Evolutionary conservation across 768 basidiomycete species (phyloP).

Genomic region (Sistotremastrum niveocremeum): DNA sequence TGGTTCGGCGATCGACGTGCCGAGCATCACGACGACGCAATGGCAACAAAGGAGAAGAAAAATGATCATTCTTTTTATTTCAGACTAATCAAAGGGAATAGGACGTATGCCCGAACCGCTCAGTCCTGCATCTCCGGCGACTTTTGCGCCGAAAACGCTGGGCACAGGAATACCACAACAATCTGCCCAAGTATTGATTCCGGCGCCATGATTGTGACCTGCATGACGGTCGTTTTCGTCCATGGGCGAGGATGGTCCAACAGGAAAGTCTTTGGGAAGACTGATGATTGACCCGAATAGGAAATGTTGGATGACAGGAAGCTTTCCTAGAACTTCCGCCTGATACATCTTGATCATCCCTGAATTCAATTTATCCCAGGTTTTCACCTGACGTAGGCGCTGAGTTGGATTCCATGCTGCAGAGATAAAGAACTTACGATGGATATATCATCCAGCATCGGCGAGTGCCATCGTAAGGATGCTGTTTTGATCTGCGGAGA

Average conservation of each 20-base stretch:
- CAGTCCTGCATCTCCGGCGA: constrained; percentile 31
- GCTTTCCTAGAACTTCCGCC: constrained; percentile 88
- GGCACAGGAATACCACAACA: constrained; percentile 88
- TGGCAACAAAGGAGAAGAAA: too few relatives aligned
- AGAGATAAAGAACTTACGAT: constrained; percentile 31
- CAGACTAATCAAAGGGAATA: constrained; percentile 63
- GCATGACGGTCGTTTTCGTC: neutral
- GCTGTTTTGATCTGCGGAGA: constrained; percentile 76
- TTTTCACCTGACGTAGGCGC: constrained; percentile 41
- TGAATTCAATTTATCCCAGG: constrained; percentile 92
- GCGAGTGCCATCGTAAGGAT: constrained; percentile 93
- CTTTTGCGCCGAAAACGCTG: constrained; percentile 62
- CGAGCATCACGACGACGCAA: too few relatives aligned
- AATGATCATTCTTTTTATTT: neutral
- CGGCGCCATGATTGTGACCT: constrained; percentile 2
- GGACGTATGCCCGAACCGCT: constrained; percentile 55
- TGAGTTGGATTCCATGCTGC: neutral
- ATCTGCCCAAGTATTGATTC: constrained; percentile 60
- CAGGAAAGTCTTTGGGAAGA: constrained; percentile 51
- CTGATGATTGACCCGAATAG: constrained; percentile 63
- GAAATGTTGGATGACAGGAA: constrained; percentile 95
- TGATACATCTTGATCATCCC: constrained; percentile 98
- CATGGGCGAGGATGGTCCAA: constrained; percentile 20
- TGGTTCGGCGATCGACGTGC: too few relatives aligned
- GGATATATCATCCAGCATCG: constrained; percentile 97